phyloP scores from a whole-genome alignment of 805 yeast species.

The Yueomyces sinensis region DNA sequence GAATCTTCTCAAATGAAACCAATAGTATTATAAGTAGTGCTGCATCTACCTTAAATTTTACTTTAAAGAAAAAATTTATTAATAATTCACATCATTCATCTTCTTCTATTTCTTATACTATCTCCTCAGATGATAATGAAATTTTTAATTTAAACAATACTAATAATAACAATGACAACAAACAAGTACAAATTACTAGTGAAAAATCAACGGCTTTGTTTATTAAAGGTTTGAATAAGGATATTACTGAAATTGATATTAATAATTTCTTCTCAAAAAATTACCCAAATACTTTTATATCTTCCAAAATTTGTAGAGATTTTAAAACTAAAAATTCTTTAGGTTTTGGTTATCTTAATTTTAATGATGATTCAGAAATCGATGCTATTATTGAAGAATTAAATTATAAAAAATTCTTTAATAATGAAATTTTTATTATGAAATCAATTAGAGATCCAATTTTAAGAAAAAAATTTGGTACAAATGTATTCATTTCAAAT shows the following conservation, averaged over 20 bases:
- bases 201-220: conserved; percentile 28
- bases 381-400: conserved; percentile 41
- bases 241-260: conserved; percentile 37
- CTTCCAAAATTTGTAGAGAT: conserved; percentile 50
- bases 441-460: conserved; percentile 35
- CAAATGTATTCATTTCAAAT: conserved; percentile 38
- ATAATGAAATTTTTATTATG: conserved; percentile 41
- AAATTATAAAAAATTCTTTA: conserved; percentile 32
- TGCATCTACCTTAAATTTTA: no score
- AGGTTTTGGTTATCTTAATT: conserved; percentile 67
- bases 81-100: no score
- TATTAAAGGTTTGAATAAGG: conserved; percentile 47
- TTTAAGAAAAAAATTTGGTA: conserved; percentile 31
- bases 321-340: conserved; percentile 40
- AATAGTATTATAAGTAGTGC: no score
- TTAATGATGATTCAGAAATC: conserved; percentile 37
- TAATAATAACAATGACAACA: background rate
- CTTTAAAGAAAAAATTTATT: no score
- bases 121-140: no score
- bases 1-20: no score
- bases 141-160: no score
- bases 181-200: background rate
- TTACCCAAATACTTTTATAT: conserved; percentile 35
- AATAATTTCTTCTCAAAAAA: conserved; percentile 29
- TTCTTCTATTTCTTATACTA: no score